Base-by-base conservation (phyloP, 1,284 basidiomycete species). In the Rhodotorula sp. region DNA sequence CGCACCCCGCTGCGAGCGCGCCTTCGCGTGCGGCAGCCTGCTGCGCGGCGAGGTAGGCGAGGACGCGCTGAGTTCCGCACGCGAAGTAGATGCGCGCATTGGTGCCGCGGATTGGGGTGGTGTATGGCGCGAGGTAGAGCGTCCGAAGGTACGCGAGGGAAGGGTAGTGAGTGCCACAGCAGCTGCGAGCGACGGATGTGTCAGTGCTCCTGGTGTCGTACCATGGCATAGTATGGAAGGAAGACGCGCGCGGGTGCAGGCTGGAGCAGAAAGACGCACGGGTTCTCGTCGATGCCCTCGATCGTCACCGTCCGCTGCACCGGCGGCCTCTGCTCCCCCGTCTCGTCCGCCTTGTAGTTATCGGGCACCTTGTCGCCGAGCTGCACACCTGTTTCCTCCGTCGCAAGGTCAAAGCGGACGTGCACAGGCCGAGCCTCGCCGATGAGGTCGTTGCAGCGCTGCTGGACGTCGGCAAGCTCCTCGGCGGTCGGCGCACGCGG, bases 121-220 rank as follows among this genome's bases (percentile, higher is more conserved):
- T 82, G 56, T 90, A 81, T 80, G 90, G 91, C 48, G 90, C 83
- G 56, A 81, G 68, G 77, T 90, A 89, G 25, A 91, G 85, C 75
- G 89, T 88, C 41, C 68, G 68, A 21, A 91, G 83, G 68, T 71
- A 72, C 2, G 79, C 67, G 25, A 80, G 70, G 4, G 86, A 86
- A 9, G 90, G 90, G 58, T 88, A 85, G 81, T 94, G 92, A 10
- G 92, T 94, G 15, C 92, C 92, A 76, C 92, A 94, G 82, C 92
- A 95, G 69, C 90, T 90, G 78, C 36, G 57, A 36, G 22, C 39
- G 55, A 25, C n/a, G 17, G 27, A 29, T 27, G 64, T 62, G 37
- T 19, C 72, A 37, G 29, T 21, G 29, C 53, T 44, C n/a, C 34
- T 25, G 27, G 25, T 44, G 36, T 44, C 25, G 41, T 37, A 8